These are phyloP conservation scores for Fonsecaea nubica DNA, from an alignment of 2,329 filamentous ascomycete genomes.

Conservation along the genomic window DNA sequence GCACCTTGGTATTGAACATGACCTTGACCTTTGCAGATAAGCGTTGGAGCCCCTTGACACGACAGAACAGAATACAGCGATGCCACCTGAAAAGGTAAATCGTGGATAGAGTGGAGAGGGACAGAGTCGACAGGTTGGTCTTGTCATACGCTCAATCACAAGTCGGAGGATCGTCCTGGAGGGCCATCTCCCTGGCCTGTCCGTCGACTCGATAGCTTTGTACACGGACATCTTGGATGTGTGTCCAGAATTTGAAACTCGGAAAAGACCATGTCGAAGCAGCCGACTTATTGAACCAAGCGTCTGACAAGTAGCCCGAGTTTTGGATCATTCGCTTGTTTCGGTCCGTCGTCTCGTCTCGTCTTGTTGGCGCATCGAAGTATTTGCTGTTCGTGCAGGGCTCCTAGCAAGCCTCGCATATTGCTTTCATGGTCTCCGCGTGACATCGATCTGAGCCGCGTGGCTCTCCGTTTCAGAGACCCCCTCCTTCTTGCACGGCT, in stretches of 20 bases:
- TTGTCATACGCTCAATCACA: background rate
- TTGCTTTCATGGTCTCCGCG: constrained; percentile 3
- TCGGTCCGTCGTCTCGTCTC: background rate
- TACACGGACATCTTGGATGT: background rate
- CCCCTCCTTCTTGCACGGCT: background rate
- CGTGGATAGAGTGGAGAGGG: background rate
- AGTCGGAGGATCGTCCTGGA: background rate
- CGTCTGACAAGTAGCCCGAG: background rate
- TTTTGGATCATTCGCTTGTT: background rate
- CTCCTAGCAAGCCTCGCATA: background rate
- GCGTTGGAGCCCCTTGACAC: background rate
- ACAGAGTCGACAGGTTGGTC: background rate
- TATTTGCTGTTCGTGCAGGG: background rate
- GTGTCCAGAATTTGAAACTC: background rate
- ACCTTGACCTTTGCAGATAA: background rate
- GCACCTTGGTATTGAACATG: background rate
- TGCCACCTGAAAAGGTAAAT: background rate
- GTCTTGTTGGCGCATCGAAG: background rate
- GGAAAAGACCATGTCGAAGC: background rate
- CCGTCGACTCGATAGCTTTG: background rate
- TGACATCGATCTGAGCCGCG: background rate
- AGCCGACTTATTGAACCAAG: background rate
- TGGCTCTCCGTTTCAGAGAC: background rate
- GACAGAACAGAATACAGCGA: background rate
- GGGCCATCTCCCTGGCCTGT: background rate